A percentile compares a stretch with the other conserved stretches of the same genome.
phyloP scores from a whole-genome alignment of 768 basidiomycete genomes.

The Piloderma croceum region DNA sequence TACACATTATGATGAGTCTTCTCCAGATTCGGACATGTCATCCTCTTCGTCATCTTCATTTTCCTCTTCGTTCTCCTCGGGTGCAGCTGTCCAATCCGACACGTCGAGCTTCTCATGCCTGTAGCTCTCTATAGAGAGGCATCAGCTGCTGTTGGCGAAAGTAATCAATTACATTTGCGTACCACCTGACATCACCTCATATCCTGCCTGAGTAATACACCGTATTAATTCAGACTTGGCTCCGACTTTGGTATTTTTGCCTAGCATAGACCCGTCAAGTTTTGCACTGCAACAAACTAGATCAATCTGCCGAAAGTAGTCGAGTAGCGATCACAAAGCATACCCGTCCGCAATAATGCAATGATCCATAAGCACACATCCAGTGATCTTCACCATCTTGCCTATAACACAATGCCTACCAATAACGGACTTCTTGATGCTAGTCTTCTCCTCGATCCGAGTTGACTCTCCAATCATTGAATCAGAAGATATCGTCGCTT shows the following conservation, averaged over 20 bases:
- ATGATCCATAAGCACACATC: conserved; percentile 84
- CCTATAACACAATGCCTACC: conserved; percentile 84
- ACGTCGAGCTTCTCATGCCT: conserved; percentile 54
- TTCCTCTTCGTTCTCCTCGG: conserved; percentile 17
- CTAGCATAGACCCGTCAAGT: conserved; percentile 71
- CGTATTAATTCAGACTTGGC: conserved; percentile 59
- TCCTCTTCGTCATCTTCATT: conserved; percentile 12
- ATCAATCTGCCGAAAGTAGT: background rate
- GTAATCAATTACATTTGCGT: conserved; percentile 10
- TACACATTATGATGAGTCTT: too few relatives aligned
- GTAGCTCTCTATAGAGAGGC: conserved; percentile 36
- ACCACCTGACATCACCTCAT: conserved; percentile 66
- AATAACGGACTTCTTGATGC: conserved; percentile 73
- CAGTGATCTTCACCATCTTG: conserved; percentile 74
- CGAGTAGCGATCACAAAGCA: conserved; percentile 16
- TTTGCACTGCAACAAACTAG: conserved; percentile 68
- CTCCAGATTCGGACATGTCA: conserved; percentile 5
- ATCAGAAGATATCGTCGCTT: conserved; percentile 79
- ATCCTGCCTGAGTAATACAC: conserved; percentile 74
- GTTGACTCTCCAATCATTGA: conserved; percentile 80
- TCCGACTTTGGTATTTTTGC: conserved; percentile 69
- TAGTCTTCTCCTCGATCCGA: conserved; percentile 71
- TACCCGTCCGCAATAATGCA: conserved; percentile 86
- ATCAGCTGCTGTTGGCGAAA: background rate
- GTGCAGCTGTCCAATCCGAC: conserved; percentile 47